A percentile compares a stretch with the other conserved stretches of the same genome.
phyloP scores from a whole-genome alignment of 305 asterid genomes.

The Fraxinus baroniana region DNA sequence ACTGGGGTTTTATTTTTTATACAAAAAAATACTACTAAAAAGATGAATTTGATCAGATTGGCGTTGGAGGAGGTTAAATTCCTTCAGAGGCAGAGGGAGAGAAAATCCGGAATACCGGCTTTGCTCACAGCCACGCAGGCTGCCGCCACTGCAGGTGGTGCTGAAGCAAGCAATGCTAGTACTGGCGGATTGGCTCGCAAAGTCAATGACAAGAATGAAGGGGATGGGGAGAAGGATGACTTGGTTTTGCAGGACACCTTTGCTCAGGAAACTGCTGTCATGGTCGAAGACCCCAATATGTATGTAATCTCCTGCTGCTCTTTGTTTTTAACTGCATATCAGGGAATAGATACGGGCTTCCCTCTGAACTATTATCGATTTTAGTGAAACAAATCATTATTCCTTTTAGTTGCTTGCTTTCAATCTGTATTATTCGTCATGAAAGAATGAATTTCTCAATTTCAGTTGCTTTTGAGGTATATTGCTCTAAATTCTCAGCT shows the following conservation, averaged over 20 bases:
- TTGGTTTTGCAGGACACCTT: conserved; percentile 95
- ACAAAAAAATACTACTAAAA: not conserved
- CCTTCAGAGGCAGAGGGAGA: conserved; percentile 91
- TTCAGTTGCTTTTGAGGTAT: not conserved
- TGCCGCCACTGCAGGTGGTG: conserved; percentile 24
- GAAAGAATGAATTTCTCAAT: not conserved
- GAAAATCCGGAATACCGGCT: conserved; percentile 79
- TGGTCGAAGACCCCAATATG: conserved; percentile 98
- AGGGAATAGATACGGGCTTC: not conserved
- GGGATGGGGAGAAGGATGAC: conserved; percentile 88
- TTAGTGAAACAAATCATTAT: not conserved
- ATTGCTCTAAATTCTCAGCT: not conserved
- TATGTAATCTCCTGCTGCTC: conserved; percentile 23
- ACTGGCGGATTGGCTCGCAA: conserved; percentile 39
- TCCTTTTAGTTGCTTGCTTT: not conserved
- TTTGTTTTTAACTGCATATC: not conserved
- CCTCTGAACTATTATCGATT: not conserved
- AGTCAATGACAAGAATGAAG: conserved; percentile 54
- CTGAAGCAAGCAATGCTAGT: conserved; percentile 18
- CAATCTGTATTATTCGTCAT: not conserved
- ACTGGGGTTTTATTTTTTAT: not conserved
- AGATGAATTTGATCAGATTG: conserved; percentile 38
- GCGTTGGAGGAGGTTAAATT: conserved; percentile 85
- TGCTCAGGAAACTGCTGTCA: conserved; percentile 98
- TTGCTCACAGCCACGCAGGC: conserved; percentile 38